Base-by-base conservation (phyloP, 1,284 basidiomycete species). In the Malassezia arunalokei region DNA sequence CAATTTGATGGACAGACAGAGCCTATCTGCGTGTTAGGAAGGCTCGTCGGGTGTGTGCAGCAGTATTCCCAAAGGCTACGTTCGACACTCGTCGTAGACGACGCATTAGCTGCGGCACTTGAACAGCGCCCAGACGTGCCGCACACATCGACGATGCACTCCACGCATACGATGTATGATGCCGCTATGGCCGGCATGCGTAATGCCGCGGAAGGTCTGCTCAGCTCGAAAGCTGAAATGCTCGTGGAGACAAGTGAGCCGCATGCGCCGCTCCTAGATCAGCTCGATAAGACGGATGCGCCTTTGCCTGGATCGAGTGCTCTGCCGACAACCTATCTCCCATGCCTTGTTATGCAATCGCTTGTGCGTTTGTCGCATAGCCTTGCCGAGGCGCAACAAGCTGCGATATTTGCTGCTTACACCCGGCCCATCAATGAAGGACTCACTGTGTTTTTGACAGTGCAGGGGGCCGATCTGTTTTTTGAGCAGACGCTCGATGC, bases 341-440 rank as follows among this genome's bases (percentile, higher is more conserved):
- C 91, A 70, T 82, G 95, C 1, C 81, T 98, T 1, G 85, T 84
- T 1, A 79, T 94, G 0, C 90, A 96, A 66, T 89, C 86, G 60
- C 79, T 95, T 6, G 80, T 86, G 17, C 84, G 87, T 0, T 77
- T 98, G 2, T 87, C 86, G 44, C 87, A 94, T 66, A 88, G 88
- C 4, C 84, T 96, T 54, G 84, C 84, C 0, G n/a, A 11, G 5
- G 37, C 35, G 31, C 20, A 44, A 5, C 24, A 35, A 6, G 17
- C 17, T 17, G 81, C 78, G 33, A 90, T 96, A 82, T 80, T 92
- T 28, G 84, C 84, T 43, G 81, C 80, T 37, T 85, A 84, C 0
- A 92, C 89, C 86, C 90, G 90, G 0, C 85, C 87, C 0, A 76
- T 95, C 0, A 81, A 95, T 6, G 88, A 90, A 0, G 84, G 86